Evolutionary conservation across 345 rosid genomes (phyloP), one percentile per base, ranked within the genome.

Genomic region (Mangifera indica): DNA sequence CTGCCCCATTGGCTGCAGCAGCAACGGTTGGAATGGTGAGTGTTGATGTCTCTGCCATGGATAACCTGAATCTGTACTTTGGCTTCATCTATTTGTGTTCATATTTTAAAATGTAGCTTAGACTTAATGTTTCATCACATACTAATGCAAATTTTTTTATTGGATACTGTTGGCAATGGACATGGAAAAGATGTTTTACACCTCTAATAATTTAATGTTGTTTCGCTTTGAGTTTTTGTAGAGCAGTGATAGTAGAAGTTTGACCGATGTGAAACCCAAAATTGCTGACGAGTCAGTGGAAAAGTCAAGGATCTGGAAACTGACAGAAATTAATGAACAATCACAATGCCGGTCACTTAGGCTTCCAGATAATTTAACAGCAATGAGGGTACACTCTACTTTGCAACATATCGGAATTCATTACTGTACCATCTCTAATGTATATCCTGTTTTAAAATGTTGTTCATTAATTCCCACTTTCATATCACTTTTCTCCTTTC

Each of bases 251-350:
- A 78, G 69, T 67, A 87, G 85, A 75, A 78, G 64, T 76, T 71
- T 91, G 80, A 86, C 60, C 40, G 87, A 91, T 57, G 86, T 72
- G 67, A 89, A 93, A 74, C 91, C 98, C 32, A 84, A 87, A 81
- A 80, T 87, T 81, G 83, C 81, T 42, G 89, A 91, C 49, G 88
- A 89, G 72, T 72, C 85, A 4, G 17, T 75, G 66, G 97, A 81
- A 71, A 87, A 87, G 72, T 81, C 93, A 67, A 80, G 84, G 75
- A 83, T 81, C 63, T 87, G 95, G 92, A 85, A 89, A 76, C 76
- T 74, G 64, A 91, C 84, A 67, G 98, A 91, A 85, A 89, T 93
- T 66, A 89, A 78, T 76, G 92, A 93, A 77, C 80, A 85, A 73
- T 82, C 88, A 22, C 97, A 87, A 70, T 88, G 94, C 68, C 87